Evolutionary conservation across 805 yeast species (phyloP).

Genomic region (Sungouiozyma intestinalis): DNA sequence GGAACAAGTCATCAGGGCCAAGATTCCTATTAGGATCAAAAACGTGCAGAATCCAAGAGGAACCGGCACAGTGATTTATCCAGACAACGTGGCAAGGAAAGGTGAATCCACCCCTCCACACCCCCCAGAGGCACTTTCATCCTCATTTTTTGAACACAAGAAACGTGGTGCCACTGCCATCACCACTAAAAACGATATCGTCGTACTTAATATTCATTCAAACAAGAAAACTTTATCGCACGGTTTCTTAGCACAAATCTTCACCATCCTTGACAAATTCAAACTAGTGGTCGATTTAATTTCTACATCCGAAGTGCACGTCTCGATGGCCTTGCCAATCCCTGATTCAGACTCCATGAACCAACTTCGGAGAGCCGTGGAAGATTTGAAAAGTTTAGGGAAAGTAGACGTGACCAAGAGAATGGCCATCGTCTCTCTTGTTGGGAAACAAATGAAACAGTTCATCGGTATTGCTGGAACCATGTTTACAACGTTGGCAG

Average conservation of each 20-base stretch:
- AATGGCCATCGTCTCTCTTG: slow-evolving; percentile 86
- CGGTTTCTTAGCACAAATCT: slow-evolving; percentile 88
- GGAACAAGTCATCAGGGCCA: slow-evolving; percentile 96
- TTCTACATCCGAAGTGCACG: slow-evolving; percentile 95
- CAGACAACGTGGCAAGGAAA: slow-evolving; percentile 73
- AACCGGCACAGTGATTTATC: slow-evolving; percentile 86
- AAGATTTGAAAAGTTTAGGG: slow-evolving; percentile 72
- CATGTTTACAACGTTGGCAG: slow-evolving; percentile 90
- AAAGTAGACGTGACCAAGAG: slow-evolving; percentile 79
- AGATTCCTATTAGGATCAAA: slow-evolving; percentile 92
- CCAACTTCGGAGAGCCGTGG: slow-evolving; percentile 59
- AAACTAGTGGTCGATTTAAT: slow-evolving; percentile 88
- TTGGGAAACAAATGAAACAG: slow-evolving; percentile 96
- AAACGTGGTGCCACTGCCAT: slow-evolving; percentile 85
- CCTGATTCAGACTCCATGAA: slow-evolving; percentile 50
- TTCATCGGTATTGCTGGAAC: slow-evolving; percentile 94
- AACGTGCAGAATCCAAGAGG: slow-evolving; percentile 94
- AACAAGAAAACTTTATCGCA: slow-evolving; percentile 88
- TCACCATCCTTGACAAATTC: slow-evolving; percentile 73
- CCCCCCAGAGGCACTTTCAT: slow-evolving; percentile 67
- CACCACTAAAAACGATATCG: slow-evolving; percentile 86
- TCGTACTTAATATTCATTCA: slow-evolving; percentile 87
- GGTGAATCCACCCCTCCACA: slow-evolving; percentile 93
- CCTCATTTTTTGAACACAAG: slow-evolving; percentile 33
- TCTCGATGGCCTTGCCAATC: slow-evolving; percentile 91